Conservation (phyloP, 805 yeast genomes). For the Pichia sporocuriosa region DNA sequence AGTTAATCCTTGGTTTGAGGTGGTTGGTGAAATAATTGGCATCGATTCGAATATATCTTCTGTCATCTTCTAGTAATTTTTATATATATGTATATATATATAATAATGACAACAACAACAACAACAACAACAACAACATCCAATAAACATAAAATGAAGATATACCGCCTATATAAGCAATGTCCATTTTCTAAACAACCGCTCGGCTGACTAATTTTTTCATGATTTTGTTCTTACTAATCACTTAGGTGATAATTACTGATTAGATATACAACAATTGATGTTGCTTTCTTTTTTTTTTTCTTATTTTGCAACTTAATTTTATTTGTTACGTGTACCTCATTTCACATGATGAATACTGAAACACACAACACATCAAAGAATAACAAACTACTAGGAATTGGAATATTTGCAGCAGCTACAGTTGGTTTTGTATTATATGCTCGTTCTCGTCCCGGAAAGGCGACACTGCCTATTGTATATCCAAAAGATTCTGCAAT, state of each 20-base stretch:
- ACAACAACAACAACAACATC: too few species aligned
- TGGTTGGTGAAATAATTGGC: constrained; percentile 35
- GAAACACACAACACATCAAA: neutral
- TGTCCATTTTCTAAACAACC: too few species aligned
- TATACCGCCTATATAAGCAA: too few species aligned
- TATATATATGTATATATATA: constrained; percentile 8
- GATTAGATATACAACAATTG: too few species aligned
- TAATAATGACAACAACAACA: too few species aligned
- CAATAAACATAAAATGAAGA: too few species aligned
- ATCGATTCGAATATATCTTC: constrained; percentile 12
- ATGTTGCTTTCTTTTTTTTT: too few species aligned
- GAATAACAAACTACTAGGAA: constrained; percentile 4
- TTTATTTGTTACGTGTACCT: too few species aligned
- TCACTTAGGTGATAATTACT: too few species aligned
- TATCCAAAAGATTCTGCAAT: constrained; percentile 31
- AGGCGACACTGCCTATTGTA: constrained; percentile 6
- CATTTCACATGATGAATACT: too few species aligned
- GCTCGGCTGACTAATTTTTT: neutral
- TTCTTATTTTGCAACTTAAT: too few species aligned
- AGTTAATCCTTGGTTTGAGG: constrained; percentile 11
- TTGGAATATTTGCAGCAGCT: constrained; percentile 8
- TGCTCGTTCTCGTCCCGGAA: constrained; percentile 5
- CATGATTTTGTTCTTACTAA: neutral
- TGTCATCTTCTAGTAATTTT: constrained; percentile 4
- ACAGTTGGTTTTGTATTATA: constrained; percentile 4